Conservation (phyloP, 2,329 filamentous ascomycete species). For the Coniosporium tulheliwenetii region DNA sequence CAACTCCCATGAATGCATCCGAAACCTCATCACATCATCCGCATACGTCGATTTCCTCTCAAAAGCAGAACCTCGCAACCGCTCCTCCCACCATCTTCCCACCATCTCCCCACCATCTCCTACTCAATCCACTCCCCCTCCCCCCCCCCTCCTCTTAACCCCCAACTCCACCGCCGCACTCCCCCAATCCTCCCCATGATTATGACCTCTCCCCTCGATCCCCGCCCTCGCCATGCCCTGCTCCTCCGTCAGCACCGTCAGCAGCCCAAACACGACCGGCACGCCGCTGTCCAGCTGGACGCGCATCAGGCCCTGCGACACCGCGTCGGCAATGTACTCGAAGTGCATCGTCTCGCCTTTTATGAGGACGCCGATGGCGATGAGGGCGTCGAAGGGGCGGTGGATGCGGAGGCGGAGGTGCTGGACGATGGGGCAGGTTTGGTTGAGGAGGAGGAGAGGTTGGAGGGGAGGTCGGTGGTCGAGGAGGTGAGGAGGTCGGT, state of each 20-base stretch:
- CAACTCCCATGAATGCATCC: too few species aligned
- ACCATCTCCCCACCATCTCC: background rate
- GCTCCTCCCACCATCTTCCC: background rate
- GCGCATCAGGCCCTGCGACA: conserved; percentile 85
- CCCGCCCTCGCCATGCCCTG: conserved; percentile 80
- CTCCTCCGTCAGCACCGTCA: conserved; percentile 78
- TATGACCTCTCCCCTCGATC: conserved; percentile 50
- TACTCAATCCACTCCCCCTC: conserved; percentile 45
- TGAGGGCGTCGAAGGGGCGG: conserved; percentile 73
- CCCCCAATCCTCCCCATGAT: conserved; percentile 96
- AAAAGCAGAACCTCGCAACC: too few species aligned
- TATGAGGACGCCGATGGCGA: conserved; percentile 90
- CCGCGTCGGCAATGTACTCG: conserved; percentile 90
- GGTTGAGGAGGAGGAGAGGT: conserved; percentile 25
- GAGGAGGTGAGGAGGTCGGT: conserved; percentile 61
- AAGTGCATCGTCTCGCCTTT: conserved; percentile 99
- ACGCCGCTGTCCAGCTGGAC: conserved; percentile 79
- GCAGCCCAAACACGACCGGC: conserved; percentile 79
- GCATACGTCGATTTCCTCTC: background rate
- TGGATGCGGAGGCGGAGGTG: conserved; percentile 19
- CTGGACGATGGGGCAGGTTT: conserved; percentile 20
- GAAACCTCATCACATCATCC: too few species aligned
- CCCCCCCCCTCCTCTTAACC: conserved; percentile 69
- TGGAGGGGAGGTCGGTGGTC: conserved; percentile 44
- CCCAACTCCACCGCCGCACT: conserved; percentile 87